Percentiles rank a stretch among this genome's conserved stretches.
Conservation (phyloP, 345 rosid species). For the Dipteronia dyeriana region DNA sequence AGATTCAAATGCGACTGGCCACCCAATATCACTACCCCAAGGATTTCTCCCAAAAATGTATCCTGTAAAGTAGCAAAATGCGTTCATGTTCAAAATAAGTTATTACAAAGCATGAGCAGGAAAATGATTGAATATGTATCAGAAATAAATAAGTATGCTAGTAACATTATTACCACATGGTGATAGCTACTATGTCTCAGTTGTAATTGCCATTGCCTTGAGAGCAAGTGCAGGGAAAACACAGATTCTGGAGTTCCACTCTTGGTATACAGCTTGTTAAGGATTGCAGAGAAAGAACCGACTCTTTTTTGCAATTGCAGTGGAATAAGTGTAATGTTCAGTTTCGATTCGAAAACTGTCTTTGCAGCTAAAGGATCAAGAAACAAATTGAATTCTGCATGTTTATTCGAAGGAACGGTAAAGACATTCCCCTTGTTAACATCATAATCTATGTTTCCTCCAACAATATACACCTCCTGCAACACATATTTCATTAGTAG, state of each 20-base stretch:
- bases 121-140: too few relatives aligned
- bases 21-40: slow-evolving; percentile 21
- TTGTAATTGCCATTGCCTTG: slow-evolving; percentile 50
- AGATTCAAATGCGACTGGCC: slow-evolving; percentile 19
- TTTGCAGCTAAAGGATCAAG: slow-evolving; percentile 89
- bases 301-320: slow-evolving; percentile 54
- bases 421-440: slow-evolving; percentile 60
- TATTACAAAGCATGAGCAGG: too few relatives aligned
- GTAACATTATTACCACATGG: slow-evolving; percentile 55
- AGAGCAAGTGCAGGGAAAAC: slow-evolving; percentile 50
- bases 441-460: slow-evolving; percentile 61
- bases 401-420: slow-evolving; percentile 44
- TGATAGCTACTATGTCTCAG: slow-evolving; percentile 48
- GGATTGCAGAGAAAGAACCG: slow-evolving; percentile 42
- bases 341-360: slow-evolving; percentile 58
- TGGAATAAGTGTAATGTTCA: slow-evolving; percentile 72
- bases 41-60: slow-evolving; percentile 21
- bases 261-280: slow-evolving; percentile 23
- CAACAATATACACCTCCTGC: slow-evolving; percentile 76
- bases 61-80: not conserved
- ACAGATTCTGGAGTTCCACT: slow-evolving; percentile 55
- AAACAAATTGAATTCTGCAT: slow-evolving; percentile 83
- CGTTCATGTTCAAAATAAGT: too few relatives aligned
- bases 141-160: too few relatives aligned
- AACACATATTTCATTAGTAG: slow-evolving; percentile 1